Conservation (phyloP, 2,329 filamentous ascomycete genomes). For the Periconia macrospinosa region DNA sequence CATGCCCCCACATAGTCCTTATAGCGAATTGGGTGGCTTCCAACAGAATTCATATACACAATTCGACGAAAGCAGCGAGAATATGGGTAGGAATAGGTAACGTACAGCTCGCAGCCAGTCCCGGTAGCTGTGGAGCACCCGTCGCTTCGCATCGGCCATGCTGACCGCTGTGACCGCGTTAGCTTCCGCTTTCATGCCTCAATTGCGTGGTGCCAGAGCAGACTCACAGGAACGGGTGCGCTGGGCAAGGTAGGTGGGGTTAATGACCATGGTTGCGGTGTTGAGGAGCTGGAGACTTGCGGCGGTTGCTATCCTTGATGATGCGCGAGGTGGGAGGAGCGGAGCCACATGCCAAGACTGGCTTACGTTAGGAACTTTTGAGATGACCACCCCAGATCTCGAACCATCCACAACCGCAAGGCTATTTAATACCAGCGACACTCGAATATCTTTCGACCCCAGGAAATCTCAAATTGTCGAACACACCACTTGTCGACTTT, state of each 20-base stretch:
- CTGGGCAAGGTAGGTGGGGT: conserved; percentile 83
- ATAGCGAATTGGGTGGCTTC: not conserved
- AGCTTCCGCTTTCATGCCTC: conserved; percentile 12
- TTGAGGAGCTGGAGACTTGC: conserved; percentile 27
- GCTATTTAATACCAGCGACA: not conserved
- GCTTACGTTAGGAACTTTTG: conserved; percentile 23
- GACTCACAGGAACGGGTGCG: conserved; percentile 56
- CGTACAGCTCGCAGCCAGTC: conserved; percentile 96
- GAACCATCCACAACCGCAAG: conserved; percentile 7
- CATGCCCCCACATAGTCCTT: not conserved
- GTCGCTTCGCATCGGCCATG: conserved; percentile 83
- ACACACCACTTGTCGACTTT: not conserved
- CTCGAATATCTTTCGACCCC: not conserved
- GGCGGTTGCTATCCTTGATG: conserved; percentile 32
- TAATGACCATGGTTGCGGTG: conserved; percentile 69
- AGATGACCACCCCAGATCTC: not conserved
- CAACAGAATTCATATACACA: too few species aligned
- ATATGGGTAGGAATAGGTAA: conserved; percentile 32
- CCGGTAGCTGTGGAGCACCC: conserved; percentile 87
- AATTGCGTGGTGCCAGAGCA: conserved; percentile 13
- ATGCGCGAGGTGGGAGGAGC: conserved; percentile 27
- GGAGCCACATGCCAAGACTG: conserved; percentile 21
- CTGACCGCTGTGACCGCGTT: conserved; percentile 67
- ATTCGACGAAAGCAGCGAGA: too few species aligned
- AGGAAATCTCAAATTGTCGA: not conserved